These are phyloP conservation scores for Chrysosphaeria jannelii DNA, from an alignment of 2,329 filamentous ascomycete species.

Conservation along the genomic window DNA sequence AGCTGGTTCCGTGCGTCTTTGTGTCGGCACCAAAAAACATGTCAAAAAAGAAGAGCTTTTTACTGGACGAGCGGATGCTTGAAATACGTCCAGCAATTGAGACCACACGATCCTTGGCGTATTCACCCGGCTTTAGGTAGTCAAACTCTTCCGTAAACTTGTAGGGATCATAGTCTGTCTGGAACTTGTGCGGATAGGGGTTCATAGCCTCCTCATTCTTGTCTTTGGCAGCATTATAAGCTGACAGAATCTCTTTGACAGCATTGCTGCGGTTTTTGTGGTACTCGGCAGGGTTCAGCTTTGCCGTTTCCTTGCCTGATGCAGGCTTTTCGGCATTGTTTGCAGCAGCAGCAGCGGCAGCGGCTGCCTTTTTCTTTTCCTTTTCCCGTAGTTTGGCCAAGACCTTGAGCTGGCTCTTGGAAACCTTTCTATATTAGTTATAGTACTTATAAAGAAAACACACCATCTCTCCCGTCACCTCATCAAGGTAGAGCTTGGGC, in stretches of 20 bases:
- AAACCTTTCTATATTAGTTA: slow-evolving; percentile 12
- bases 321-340: slow-evolving; percentile 23
- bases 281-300: slow-evolving; percentile 37
- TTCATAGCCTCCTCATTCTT: too few species aligned
- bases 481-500: slow-evolving; percentile 46
- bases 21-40: slow-evolving; percentile 26
- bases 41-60: slow-evolving; percentile 82
- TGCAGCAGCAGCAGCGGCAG: slow-evolving; percentile 29
- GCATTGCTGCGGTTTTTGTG: slow-evolving; percentile 79
- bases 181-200: slow-evolving; percentile 83
- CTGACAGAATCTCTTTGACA: slow-evolving; percentile 38
- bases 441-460: slow-evolving; percentile 1
- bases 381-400: slow-evolving; percentile 71
- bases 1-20: slow-evolving; percentile 33
- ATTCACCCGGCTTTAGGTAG: slow-evolving; percentile 66
- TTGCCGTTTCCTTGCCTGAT: slow-evolving; percentile 24
- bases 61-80: slow-evolving; percentile 52
- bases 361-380: slow-evolving; percentile 70
- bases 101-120: slow-evolving; percentile 42
- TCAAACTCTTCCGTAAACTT: slow-evolving; percentile 55
- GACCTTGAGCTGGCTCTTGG: slow-evolving; percentile 81
- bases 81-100: slow-evolving; percentile 67
- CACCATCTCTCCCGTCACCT: slow-evolving; percentile 53
- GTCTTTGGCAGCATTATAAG: slow-evolving; percentile 39
- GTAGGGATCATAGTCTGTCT: slow-evolving; percentile 53